Percentiles rank a stretch among this genome's conserved stretches.
Evolutionary conservation across 2,329 filamentous ascomycete genomes (phyloP).

Genomic region (Fusarium paranaense): DNA sequence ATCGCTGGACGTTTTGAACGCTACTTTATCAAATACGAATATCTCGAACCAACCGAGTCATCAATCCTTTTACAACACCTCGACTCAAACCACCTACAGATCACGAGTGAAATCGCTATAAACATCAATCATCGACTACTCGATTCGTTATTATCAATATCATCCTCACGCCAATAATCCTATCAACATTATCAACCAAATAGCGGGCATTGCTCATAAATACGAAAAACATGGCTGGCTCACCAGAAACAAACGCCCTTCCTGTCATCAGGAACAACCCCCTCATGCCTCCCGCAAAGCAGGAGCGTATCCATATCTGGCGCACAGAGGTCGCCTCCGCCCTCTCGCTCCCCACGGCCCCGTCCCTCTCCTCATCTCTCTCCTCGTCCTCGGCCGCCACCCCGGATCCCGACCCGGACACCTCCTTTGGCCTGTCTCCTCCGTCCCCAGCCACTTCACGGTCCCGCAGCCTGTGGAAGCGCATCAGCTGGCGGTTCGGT

Average conservation of each 20-base stretch:
- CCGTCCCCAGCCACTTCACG: constrained; percentile 31
- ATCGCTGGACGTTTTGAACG: not conserved
- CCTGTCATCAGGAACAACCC: constrained; percentile 27
- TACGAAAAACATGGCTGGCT: constrained; percentile 22
- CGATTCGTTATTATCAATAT: not conserved
- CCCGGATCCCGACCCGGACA: constrained; percentile 25
- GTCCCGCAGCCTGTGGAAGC: constrained; percentile 42
- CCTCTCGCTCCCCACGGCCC: constrained; percentile 45
- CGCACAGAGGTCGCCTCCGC: constrained; percentile 59
- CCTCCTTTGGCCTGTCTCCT: constrained; percentile 22
- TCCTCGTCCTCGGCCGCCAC: constrained; percentile 48
- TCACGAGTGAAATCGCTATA: not conserved
- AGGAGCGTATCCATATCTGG: constrained; percentile 62
- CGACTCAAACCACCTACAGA: not conserved
- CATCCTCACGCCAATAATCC: not conserved
- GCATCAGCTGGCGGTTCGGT: constrained; percentile 44
- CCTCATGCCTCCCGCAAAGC: constrained; percentile 49
- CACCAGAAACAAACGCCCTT: constrained; percentile 1
- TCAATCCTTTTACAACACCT: not conserved
- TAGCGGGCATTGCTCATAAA: not conserved
- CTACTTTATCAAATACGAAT: not conserved
- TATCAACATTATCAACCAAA: not conserved
- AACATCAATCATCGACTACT: not conserved
- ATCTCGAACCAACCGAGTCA: not conserved
- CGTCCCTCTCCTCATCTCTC: constrained; percentile 46